Evolutionary conservation across 2,329 filamentous ascomycete species (phyloP), one percentile per base, ranked within the genome.

Genomic region (Triangularia setosa): DNA sequence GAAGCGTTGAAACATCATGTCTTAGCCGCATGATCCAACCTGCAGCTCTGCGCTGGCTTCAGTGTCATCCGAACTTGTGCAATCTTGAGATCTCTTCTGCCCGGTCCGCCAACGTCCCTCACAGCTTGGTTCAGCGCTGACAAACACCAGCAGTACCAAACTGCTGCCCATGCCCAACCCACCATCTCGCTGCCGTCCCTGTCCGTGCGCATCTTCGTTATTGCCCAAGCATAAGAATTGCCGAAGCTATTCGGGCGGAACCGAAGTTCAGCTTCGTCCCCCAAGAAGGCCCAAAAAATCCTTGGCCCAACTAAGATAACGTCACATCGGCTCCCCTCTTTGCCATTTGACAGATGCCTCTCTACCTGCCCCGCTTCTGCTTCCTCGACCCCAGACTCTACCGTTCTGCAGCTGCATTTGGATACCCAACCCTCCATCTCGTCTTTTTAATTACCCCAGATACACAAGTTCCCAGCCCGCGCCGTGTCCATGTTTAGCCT

Each of bases 241-340:
- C 64, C 64, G 64, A 60, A 18, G 52, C 48, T 25, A 24, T 60
- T 35, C 14, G 25, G 56, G 52, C n/a, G 12, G 28, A 48, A 25
- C 23, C 57, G 23, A 56, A 64, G 61, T 30, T 57, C 61, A 62
- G 61, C 58, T 62, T 57, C 25, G 11, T 55, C 48, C 62, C 54
- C 59, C 55, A 52, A 28, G 28, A 33, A 7, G 44, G 6, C 14
- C 9, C 48, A 53, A 53, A 18, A 61, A 27, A 53, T 52, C 18
- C 57, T 53, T 53, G 60, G 60, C 56, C 48, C 48, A 55, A 55
- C 52, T 23, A 25, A 55, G 24, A 55, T 14, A 55, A 27, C 25
- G 56, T 40, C 30, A 24, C 54, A 57, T 57, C 7, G 25, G 54
- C 4, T 57, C 54, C 54, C 54, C 25, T 57, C 54, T 48, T n/a